Conservation (phyloP, 2,329 filamentous ascomycete species). For the Diaporthe batatas region DNA sequence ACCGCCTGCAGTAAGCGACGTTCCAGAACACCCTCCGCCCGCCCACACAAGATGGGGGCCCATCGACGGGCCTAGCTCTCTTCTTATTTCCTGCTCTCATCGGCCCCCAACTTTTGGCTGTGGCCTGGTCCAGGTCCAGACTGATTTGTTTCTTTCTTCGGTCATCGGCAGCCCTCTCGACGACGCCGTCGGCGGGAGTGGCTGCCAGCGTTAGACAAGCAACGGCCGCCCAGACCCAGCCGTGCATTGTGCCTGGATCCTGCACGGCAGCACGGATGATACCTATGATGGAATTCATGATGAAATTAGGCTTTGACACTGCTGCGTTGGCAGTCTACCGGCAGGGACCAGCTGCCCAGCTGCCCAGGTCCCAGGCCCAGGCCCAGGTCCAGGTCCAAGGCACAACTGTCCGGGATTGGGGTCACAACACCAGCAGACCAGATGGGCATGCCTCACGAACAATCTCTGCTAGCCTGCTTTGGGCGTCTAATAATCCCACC, state of each 20-base stretch:
- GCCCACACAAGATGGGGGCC: neutral
- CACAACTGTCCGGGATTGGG: neutral
- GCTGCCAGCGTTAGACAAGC: slow-evolving; percentile 1
- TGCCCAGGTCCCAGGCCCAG: neutral
- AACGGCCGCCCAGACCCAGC: neutral
- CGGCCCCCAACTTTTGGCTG: slow-evolving; percentile 9
- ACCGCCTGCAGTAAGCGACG: slow-evolving; percentile 21
- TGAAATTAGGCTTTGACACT: slow-evolving; percentile 21
- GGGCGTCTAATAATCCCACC: neutral
- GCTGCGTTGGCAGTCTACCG: slow-evolving; percentile 11
- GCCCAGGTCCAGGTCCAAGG: neutral
- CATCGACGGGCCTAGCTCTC: slow-evolving; percentile 17
- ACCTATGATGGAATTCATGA: slow-evolving; percentile 8
- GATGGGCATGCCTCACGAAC: slow-evolving; percentile 20
- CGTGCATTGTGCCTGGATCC: slow-evolving; percentile 28
- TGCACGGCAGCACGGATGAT: neutral
- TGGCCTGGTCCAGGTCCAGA: neutral
- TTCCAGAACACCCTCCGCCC: slow-evolving; percentile 17
- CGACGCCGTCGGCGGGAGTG: slow-evolving; percentile 31
- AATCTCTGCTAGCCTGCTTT: slow-evolving; percentile 1
- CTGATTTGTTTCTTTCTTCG: neutral
- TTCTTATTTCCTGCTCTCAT: slow-evolving; percentile 25
- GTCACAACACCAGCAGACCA: slow-evolving; percentile 27
- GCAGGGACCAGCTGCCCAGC: neutral
- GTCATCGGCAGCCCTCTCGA: neutral